These are phyloP conservation scores for Atkinsonella texensis DNA, from an alignment of 2,329 filamentous ascomycete species.

Conservation along the genomic window DNA sequence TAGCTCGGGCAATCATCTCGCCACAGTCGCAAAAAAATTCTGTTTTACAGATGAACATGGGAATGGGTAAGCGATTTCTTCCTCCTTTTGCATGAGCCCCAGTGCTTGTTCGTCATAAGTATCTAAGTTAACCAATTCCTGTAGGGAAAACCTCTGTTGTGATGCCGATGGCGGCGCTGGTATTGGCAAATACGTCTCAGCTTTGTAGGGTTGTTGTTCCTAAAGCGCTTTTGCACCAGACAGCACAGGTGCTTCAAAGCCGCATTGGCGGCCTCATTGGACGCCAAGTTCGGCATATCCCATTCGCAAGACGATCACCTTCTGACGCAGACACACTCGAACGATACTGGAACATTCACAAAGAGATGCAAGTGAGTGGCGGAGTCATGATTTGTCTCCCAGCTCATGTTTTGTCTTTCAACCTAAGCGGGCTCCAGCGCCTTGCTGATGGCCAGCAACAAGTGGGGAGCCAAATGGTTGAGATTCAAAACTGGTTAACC, in stretches of 20 bases:
- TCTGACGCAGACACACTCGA: neutral
- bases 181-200: slow-evolving; percentile 30
- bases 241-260: slow-evolving; percentile 41
- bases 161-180: slow-evolving; percentile 36
- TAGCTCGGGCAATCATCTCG: slow-evolving; percentile 41
- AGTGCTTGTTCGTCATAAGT: too few species aligned
- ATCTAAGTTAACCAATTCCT: slow-evolving; percentile 30
- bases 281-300: slow-evolving; percentile 41
- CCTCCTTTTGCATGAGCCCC: neutral
- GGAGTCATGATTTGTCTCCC: slow-evolving; percentile 50
- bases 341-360: slow-evolving; percentile 9
- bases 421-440: slow-evolving; percentile 46
- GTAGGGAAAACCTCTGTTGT: slow-evolving; percentile 39
- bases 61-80: slow-evolving; percentile 53
- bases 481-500: slow-evolving; percentile 37
- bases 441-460: slow-evolving; percentile 33
- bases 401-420: slow-evolving; percentile 54
- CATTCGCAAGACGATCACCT: slow-evolving; percentile 26
- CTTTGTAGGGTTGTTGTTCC: slow-evolving; percentile 44
- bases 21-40: slow-evolving; percentile 28
- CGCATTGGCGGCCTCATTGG: slow-evolving; percentile 43
- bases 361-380: slow-evolving; percentile 16
- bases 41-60: slow-evolving; percentile 57
- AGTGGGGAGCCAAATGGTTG: slow-evolving; percentile 35
- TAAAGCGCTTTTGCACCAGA: slow-evolving; percentile 43